Percentiles rank a stretch among this genome's conserved stretches.
phyloP scores from a whole-genome alignment of 75 land plant genomes.

The Picea sitchensis region DNA sequence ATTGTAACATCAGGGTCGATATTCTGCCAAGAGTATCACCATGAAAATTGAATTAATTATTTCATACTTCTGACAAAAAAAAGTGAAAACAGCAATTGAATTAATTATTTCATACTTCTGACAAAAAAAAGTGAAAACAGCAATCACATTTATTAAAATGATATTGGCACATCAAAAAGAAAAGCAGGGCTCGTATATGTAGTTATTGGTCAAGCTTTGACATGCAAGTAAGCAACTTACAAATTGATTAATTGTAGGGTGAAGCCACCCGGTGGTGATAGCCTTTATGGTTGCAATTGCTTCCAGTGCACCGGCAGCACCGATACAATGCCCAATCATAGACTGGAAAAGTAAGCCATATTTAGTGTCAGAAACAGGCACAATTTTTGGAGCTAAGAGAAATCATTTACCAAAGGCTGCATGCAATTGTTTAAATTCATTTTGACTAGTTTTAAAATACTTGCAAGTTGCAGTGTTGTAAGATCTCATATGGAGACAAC shows the following conservation, averaged over 20 bases:
- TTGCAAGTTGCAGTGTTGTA: not conserved
- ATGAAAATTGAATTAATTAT: not conserved
- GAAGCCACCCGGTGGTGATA: conserved; percentile 66
- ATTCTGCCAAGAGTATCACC: conserved; percentile 24
- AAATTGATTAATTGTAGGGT: conserved; percentile 56
- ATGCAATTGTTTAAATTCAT: not conserved
- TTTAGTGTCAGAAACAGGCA: not conserved
- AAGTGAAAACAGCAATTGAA: not conserved
- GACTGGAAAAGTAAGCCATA: conserved; percentile 25
- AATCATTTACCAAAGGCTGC: not conserved
- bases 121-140: no score
- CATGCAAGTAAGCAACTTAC: conserved; percentile 11
- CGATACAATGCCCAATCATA: conserved; percentile 61
- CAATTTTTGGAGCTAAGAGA: not conserved
- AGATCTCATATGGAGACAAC: no score
- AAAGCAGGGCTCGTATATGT: not conserved
- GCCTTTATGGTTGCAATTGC: conserved; percentile 62
- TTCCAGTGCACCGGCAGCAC: conserved; percentile 62
- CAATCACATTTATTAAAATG: not conserved
- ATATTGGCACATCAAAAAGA: not conserved
- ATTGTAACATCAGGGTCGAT: conserved; percentile 41
- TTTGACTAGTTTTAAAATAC: not conserved
- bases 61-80: not conserved
- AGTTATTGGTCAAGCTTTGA: not conserved
- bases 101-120: not conserved